Base-by-base conservation (phyloP, 225 moss, liverwort and hornwort genomes). In the Straminergon stramineum region DNA sequence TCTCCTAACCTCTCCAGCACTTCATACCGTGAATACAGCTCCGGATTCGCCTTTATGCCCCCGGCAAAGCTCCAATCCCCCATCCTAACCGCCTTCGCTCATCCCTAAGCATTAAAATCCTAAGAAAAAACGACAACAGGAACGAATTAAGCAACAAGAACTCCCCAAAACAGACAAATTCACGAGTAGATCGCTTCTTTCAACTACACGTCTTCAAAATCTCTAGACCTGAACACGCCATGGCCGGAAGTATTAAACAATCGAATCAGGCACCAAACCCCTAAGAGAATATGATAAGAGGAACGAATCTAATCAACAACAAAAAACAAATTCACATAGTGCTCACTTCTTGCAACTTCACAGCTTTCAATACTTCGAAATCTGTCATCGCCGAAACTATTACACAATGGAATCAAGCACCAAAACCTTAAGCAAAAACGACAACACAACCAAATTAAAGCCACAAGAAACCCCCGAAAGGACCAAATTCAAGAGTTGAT, bases 1-100 rank as follows among this genome's bases (percentile, higher is more conserved):
- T 96, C 96, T 66, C 99, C 99, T 34, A 99, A 91, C 92, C 95
- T 95, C 90, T 97, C 97, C 86, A 97, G 89, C 86, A 99, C 95
- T 83, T 97, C 97, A 84, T 99, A 97, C 55, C 95, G 95, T 81
- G 95, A 92, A 81, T 94, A 94, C 82, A 99, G 89, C 88, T 99
- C 97, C 85, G 94, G 96, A 80, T 96, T 96, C 86, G 95, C 96
- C 87, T 93, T 95, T 91, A 96, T 90, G 74, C 95, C 97, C 92
- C 99, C 95, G 57, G 92, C 93, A 88, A 96, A 97, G 82, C 97
- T 95, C 97, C 96, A 97, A 73, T 95, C 96, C 91, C 96, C 96
- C 86, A 93, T 95, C 87, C 79, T 91, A 95, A 93, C 95, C 87
- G 85, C 53, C 88, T 89, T 77, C 75, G 88, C 84, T 91, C 90